These are phyloP conservation scores for Candida nitratophila DNA, from an alignment of 805 yeast species.

Conservation along the genomic window DNA sequence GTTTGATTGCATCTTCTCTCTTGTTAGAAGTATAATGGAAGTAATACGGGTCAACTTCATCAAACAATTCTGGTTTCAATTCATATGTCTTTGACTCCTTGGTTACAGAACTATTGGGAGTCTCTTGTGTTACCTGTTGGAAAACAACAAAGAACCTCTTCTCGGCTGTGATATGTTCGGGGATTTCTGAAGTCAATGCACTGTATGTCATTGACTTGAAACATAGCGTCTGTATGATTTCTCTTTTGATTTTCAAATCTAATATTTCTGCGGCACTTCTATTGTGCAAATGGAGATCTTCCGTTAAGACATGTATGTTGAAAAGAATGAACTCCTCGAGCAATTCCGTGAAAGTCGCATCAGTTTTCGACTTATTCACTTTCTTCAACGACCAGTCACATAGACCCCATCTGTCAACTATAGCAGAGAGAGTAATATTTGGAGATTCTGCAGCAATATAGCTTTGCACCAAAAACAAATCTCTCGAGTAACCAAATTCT, in stretches of 20 bases:
- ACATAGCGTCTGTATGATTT: conserved; percentile 78
- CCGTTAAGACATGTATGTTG: conserved; percentile 61
- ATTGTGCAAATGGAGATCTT: conserved; percentile 52
- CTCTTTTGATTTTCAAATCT: conserved; percentile 49
- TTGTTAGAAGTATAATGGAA: conserved; percentile 70
- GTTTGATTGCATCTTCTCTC: conserved; percentile 74
- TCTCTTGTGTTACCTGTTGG: conserved; percentile 49
- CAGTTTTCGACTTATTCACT: conserved; percentile 33
- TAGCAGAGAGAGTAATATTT: conserved; percentile 45
- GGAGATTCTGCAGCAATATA: conserved; percentile 46
- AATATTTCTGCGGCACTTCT: conserved; percentile 39
- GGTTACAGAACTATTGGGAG: conserved; percentile 40
- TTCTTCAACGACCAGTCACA: conserved; percentile 43
- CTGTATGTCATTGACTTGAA: conserved; percentile 69
- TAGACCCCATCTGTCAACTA: conserved; percentile 67
- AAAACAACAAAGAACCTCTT: conserved; percentile 60
- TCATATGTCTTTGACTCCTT: conserved; percentile 59
- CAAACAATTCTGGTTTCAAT: conserved; percentile 49
- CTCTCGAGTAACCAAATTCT: conserved; percentile 77
- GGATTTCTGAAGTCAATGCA: conserved; percentile 57
- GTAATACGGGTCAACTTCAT: conserved; percentile 72
- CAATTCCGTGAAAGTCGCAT: conserved; percentile 37
- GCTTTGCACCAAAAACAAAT: conserved; percentile 66
- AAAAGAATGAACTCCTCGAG: conserved; percentile 74
- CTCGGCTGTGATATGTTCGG: conserved; percentile 70